These are phyloP conservation scores for Penicillium taxi DNA, from an alignment of 495 filamentous ascomycete species.

Conservation along the genomic window DNA sequence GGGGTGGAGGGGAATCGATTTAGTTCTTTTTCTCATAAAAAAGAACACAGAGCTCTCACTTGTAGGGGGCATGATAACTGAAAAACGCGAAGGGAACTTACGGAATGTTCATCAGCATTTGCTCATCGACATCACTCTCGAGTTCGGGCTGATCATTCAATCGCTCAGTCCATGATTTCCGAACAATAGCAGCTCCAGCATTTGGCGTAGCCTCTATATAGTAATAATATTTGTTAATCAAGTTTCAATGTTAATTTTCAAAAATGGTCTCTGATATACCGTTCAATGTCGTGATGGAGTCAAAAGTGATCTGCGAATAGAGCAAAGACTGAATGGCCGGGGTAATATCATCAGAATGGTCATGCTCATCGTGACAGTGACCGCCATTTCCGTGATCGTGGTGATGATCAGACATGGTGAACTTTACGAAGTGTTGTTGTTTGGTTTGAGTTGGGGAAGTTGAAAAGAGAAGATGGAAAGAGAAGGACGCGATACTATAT, in stretches of 20 bases:
- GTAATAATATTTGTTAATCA: conserved; percentile 5
- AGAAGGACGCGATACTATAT: background rate
- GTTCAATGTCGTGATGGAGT: conserved; percentile 76
- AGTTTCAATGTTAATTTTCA: background rate
- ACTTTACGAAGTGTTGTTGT: background rate
- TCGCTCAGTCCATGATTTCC: conserved; percentile 84
- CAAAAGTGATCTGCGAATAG: conserved; percentile 87
- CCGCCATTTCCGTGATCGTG: conserved; percentile 37
- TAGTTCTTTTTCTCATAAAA: background rate
- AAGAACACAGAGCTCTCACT: background rate
- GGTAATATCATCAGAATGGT: conserved; percentile 83
- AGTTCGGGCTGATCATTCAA: conserved; percentile 64
- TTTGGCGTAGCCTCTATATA: conserved; percentile 47
- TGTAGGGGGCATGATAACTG: background rate
- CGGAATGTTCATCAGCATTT: conserved; percentile 88
- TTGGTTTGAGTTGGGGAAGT: background rate
- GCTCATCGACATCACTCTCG: conserved; percentile 81
- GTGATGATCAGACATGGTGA: conserved; percentile 38
- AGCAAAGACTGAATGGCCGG: conserved; percentile 81
- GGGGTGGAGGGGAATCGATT: conserved; percentile 19
- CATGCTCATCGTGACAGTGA: conserved; percentile 46
- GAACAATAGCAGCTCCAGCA: conserved; percentile 65
- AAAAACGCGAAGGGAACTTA: conserved; percentile 38
- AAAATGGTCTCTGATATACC: conserved; percentile 28
- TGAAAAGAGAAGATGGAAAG: background rate